Evolutionary conservation across 768 basidiomycete species (phyloP), one percentile per base, ranked within the genome.

Genomic region (Tricholoma furcatifolium): DNA sequence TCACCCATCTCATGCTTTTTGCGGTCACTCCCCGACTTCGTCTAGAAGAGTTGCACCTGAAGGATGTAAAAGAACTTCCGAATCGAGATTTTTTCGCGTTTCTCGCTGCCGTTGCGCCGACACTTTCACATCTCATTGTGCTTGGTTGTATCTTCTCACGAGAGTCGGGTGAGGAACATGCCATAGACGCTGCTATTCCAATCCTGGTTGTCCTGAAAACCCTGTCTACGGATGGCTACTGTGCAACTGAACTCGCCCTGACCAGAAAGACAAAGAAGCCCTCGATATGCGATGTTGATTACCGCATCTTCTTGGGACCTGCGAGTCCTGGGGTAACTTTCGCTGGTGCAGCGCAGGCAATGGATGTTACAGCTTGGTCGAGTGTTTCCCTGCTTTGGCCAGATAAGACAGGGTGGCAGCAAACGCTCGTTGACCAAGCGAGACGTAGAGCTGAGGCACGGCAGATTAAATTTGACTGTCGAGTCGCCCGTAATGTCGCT

Each of bases 1-100:
- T 39, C 11, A 11, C 41, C 8, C 53, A 54, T 38, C 53, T 54
- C 23, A 35, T 49, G 53, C 27, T 18, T 18, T 54, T 54, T 31
- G 7, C 27, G 18, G n/a, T 32, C 11, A 3, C 18, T 11, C 36
- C 44, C 1, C 15, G 36, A 12, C 34, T 40, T 4, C 32, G 30
- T 27, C 32, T 54, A 2, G 40, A 20, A 35, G 39, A 47, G 17
- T 18, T 53, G 20, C 6, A 45, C 12, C 31, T 53, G 3, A 30
- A 5, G 11, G 30, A 47, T 8, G 45, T 47, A 12, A 18, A 24
- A 20, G 45, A 34, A 15, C 17, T 53, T 21, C 20, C 20, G 6
- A 53, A 53, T n/a, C 21, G n/a, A 6, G 51, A 53, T 11, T 14
- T 53, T 11, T 20, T 47, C 15, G 24, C 30, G 15, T 41, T 53